phyloP scores from a whole-genome alignment of 2,329 filamentous ascomycete genomes.

The Aspergillus bombycis region DNA sequence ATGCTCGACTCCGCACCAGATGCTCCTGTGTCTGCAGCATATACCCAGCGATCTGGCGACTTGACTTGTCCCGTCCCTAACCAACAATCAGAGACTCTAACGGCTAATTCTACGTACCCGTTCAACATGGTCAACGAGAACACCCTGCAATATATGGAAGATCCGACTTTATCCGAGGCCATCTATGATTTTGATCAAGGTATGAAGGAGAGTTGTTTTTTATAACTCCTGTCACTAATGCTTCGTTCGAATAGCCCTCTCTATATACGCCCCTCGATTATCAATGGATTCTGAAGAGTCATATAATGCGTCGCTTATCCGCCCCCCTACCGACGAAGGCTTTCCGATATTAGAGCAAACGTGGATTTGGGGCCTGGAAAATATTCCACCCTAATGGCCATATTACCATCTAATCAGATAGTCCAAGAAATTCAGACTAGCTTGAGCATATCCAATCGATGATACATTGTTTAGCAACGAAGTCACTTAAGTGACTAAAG shows the following conservation, averaged over 20 bases:
- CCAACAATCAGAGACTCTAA: neutral
- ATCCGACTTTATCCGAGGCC: slow-evolving; percentile 23
- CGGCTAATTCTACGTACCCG: too few relatives aligned
- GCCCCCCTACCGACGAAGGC: slow-evolving; percentile 10
- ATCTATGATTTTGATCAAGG: slow-evolving; percentile 27
- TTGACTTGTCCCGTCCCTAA: neutral
- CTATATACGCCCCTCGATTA: neutral
- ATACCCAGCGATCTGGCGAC: neutral
- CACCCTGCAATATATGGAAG: slow-evolving; percentile 17
- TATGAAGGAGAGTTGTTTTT: neutral
- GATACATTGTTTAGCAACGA: neutral
- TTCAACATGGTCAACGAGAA: neutral
- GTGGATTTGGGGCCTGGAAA: slow-evolving; percentile 29
- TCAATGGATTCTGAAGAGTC: neutral
- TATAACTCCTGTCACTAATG: neutral
- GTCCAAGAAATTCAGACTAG: neutral
- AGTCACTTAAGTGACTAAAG: neutral
- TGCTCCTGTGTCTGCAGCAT: neutral
- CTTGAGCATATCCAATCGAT: neutral
- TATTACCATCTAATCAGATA: neutral
- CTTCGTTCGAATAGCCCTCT: slow-evolving; percentile 1
- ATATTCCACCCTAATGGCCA: neutral
- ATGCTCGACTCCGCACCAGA: neutral
- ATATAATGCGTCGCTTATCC: slow-evolving; percentile 4
- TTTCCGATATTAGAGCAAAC: slow-evolving; percentile 23